Evolutionary conservation across 73 alveolate genomes (phyloP).

Genomic region (Paramecium pentaurelia): DNA sequence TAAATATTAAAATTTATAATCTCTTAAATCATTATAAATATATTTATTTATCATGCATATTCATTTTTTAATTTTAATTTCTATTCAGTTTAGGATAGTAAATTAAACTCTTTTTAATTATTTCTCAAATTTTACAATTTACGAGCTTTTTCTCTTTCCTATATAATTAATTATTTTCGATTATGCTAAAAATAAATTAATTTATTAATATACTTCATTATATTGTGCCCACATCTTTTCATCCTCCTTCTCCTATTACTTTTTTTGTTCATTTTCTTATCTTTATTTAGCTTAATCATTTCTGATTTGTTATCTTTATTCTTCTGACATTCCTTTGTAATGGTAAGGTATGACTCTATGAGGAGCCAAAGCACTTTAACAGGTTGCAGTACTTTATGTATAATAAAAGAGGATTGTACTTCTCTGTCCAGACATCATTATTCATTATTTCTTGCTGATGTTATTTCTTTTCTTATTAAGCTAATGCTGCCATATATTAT

Average conservation of each 20-base stretch:
- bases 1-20: background rate
- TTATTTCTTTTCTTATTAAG: constrained; percentile 46
- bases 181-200: background rate
- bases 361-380: constrained; percentile 69
- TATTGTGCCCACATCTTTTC: constrained; percentile 71
- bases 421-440: constrained; percentile 49
- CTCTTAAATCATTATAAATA: background rate
- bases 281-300: constrained; percentile 71
- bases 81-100: background rate
- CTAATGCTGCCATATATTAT: constrained; percentile 8
- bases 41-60: background rate
- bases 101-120: background rate
- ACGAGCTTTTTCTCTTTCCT: background rate
- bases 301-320: constrained; percentile 60
- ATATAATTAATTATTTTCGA: background rate
- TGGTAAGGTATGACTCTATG: constrained; percentile 90
- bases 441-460: constrained; percentile 58
- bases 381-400: constrained; percentile 70
- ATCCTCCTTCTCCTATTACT: constrained; percentile 66
- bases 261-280: constrained; percentile 56
- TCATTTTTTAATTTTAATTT: background rate
- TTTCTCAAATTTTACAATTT: background rate
- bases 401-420: constrained; percentile 62
- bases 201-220: background rate
- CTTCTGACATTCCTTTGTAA: constrained; percentile 77